phyloP scores from a whole-genome alignment of 192 early-diverging fungal genomes.

The Oehlia diaphana region DNA sequence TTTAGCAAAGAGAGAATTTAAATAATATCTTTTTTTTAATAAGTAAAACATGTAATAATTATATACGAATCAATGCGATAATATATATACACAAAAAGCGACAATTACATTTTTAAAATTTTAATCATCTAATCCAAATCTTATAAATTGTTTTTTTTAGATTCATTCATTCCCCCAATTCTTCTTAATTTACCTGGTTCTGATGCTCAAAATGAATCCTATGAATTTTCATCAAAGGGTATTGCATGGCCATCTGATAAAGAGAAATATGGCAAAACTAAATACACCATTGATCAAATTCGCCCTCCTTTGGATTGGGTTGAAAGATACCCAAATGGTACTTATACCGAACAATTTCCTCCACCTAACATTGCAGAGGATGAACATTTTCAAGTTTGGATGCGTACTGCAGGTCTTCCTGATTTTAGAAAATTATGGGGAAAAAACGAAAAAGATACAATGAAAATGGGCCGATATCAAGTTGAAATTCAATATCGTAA shows the following conservation, averaged over 20 bases:
- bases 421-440: constrained; percentile 96
- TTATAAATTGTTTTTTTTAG: constrained; percentile 33
- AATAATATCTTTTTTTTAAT: no score
- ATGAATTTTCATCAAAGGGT: constrained; percentile 62
- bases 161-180: constrained; percentile 60
- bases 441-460: constrained; percentile 58
- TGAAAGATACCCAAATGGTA: constrained; percentile 55
- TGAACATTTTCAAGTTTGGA: constrained; percentile 97
- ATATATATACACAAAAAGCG: no score
- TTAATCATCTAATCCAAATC: not conserved
- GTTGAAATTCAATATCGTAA: constrained; percentile 76
- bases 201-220: constrained; percentile 40
- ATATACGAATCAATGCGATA: no score
- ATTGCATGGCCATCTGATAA: constrained; percentile 91
- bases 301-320: constrained; percentile 90
- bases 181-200: constrained; percentile 54
- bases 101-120: no score
- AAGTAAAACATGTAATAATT: no score
- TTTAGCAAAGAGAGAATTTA: no score
- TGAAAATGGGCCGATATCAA: constrained; percentile 71
- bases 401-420: constrained; percentile 94
- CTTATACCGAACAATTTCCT: constrained; percentile 51
- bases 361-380: constrained; percentile 63
- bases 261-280: constrained; percentile 62
- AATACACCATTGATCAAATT: constrained; percentile 50